Evolutionary conservation across 2,329 filamentous ascomycete genomes (phyloP).

Genomic region (Alternaria triticimaculans): DNA sequence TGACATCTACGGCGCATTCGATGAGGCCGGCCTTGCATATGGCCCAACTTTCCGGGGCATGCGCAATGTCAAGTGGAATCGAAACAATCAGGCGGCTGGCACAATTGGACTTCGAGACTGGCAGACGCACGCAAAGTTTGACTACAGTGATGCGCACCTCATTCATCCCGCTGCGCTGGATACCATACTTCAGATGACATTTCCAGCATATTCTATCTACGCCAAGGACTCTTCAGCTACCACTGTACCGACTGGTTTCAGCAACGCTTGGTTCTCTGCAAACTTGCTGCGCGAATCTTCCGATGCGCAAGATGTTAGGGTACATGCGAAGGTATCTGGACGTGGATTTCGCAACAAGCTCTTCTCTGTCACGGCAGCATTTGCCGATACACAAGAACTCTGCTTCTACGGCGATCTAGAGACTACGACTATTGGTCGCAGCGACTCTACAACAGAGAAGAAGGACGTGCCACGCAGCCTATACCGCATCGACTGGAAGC

Average conservation of each 20-base stretch:
- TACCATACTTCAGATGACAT: slow-evolving; percentile 20
- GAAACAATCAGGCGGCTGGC: slow-evolving; percentile 7
- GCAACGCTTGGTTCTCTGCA: slow-evolving; percentile 17
- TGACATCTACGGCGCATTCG: slow-evolving; percentile 18
- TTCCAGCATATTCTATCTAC: slow-evolving; percentile 17
- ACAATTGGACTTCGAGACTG: slow-evolving; percentile 13
- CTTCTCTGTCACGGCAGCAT: slow-evolving; percentile 11
- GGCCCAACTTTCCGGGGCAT: slow-evolving; percentile 22
- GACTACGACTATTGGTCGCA: slow-evolving; percentile 17
- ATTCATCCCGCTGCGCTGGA: slow-evolving; percentile 27
- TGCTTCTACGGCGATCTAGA: slow-evolving; percentile 19
- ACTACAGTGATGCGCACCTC: slow-evolving; percentile 12
- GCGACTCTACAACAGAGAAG: background rate
- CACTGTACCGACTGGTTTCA: slow-evolving; percentile 20
- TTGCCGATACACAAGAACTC: background rate
- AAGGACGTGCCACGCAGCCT: background rate
- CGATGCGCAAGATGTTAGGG: background rate
- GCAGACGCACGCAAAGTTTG: slow-evolving; percentile 4
- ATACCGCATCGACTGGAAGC: slow-evolving; percentile 14
- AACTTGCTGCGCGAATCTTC: background rate
- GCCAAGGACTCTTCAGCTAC: slow-evolving; percentile 8
- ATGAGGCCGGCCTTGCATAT: slow-evolving; percentile 16
- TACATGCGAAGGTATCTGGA: slow-evolving; percentile 13
- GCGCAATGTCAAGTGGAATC: slow-evolving; percentile 11
- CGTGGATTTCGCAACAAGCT: slow-evolving; percentile 20